Evolutionary conservation across 176 grass and related monocot genomes (phyloP).

Genomic region (Aegilops tauschii): DNA sequence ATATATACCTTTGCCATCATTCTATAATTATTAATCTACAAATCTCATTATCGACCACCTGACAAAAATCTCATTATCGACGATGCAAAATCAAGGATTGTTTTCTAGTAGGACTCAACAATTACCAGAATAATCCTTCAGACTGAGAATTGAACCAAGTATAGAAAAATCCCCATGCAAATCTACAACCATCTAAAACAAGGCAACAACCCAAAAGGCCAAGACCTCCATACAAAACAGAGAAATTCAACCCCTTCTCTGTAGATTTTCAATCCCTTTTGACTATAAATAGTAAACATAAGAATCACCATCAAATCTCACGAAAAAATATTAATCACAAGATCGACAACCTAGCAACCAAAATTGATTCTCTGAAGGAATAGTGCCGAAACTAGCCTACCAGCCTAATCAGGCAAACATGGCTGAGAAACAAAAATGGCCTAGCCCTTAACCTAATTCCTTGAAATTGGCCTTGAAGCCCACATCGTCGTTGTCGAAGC

Average conservation of each 20-base stretch:
- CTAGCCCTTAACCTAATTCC: neutral
- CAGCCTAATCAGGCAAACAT: neutral
- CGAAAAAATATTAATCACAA: neutral
- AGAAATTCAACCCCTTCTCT: neutral
- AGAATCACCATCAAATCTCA: neutral
- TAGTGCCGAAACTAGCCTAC: neutral
- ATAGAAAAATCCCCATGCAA: neutral
- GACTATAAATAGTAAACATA: constrained; percentile 1
- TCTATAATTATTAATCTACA: neutral
- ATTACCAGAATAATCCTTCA: neutral
- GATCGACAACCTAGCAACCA: neutral
- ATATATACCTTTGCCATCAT: neutral
- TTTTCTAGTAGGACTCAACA: neutral
- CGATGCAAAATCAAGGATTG: neutral
- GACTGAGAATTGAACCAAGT: neutral
- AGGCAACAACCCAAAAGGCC: neutral
- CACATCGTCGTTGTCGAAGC: constrained; percentile 26
- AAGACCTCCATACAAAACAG: neutral
- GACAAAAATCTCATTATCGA: neutral
- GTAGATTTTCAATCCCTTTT: neutral
- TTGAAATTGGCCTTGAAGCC: constrained; percentile 77
- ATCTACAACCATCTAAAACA: constrained; percentile 6
- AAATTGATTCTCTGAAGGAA: neutral
- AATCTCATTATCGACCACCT: neutral
- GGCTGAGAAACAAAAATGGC: neutral